These are phyloP conservation scores for Polytrichum commune DNA, from an alignment of 225 moss, liverwort and hornwort species.

Conservation along the genomic window DNA sequence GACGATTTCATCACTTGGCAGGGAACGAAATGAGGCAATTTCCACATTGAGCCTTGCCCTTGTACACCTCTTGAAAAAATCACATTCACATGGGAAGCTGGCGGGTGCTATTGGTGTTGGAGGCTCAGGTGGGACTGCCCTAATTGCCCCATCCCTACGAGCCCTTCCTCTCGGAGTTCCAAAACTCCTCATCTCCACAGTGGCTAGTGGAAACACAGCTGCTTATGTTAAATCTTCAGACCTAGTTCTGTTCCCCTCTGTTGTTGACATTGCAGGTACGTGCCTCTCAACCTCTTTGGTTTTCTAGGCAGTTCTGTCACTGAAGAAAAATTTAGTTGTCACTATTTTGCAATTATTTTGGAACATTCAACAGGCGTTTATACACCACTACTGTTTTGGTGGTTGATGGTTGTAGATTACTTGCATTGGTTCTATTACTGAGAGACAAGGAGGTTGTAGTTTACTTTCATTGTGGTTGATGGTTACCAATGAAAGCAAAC, in stretches of 20 bases:
- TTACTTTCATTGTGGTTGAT: too few species aligned
- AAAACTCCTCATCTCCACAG: constrained; percentile 82
- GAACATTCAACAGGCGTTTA: too few species aligned
- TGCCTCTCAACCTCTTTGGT: background rate
- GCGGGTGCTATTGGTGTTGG: constrained; percentile 88
- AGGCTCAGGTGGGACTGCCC: constrained; percentile 79
- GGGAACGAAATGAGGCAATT: constrained; percentile 57
- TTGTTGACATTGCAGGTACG: constrained; percentile 84
- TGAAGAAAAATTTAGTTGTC: too few species aligned
- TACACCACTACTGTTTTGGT: too few species aligned
- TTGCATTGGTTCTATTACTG: too few species aligned
- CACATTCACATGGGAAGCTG: constrained; percentile 61
- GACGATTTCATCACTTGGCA: constrained; percentile 54
- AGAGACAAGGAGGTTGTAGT: too few species aligned
- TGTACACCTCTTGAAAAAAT: constrained; percentile 55
- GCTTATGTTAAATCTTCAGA: constrained; percentile 73
- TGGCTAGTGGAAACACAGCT: constrained; percentile 89
- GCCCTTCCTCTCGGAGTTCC: constrained; percentile 86
- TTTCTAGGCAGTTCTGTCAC: background rate
- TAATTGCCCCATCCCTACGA: constrained; percentile 85
- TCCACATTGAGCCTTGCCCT: constrained; percentile 78
- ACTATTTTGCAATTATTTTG: too few species aligned
- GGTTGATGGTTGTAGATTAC: too few species aligned
- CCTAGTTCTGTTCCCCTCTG: constrained; percentile 79
- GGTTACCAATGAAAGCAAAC: too few species aligned